Percentiles rank a stretch among this genome's conserved stretches.
Conservation (phyloP, 371 early-diverging fungal species). For the Mucor velutinosus region DNA sequence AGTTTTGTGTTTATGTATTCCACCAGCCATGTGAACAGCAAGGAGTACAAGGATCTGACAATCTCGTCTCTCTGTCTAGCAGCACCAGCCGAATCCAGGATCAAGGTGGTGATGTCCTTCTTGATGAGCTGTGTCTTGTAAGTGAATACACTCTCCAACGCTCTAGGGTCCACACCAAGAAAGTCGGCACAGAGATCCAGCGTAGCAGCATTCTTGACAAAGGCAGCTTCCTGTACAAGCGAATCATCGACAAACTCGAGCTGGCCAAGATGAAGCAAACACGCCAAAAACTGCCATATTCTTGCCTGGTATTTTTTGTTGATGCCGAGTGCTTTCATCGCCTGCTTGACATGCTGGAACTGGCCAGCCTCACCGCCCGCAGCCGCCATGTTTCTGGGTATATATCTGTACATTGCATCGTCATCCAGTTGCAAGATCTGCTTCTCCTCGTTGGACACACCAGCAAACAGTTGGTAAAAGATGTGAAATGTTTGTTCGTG, state of each 20-base stretch:
- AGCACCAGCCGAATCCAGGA: conserved; percentile 77
- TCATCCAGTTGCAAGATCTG: conserved; percentile 35
- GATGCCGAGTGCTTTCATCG: conserved; percentile 80
- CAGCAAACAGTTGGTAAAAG: conserved; percentile 83
- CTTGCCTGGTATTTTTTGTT: conserved; percentile 74
- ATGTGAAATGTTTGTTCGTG: conserved; percentile 92
- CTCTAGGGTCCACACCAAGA: conserved; percentile 80
- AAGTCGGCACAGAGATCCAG: conserved; percentile 84
- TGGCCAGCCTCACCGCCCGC: conserved; percentile 32
- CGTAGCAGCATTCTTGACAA: conserved; percentile 68
- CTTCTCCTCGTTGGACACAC: conserved; percentile 43
- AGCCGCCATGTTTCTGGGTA: conserved; percentile 30
- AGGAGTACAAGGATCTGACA: conserved; percentile 76
- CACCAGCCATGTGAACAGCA: conserved; percentile 89
- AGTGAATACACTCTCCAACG: conserved; percentile 81
- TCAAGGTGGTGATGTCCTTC: conserved; percentile 84
- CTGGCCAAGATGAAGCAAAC: conserved; percentile 85
- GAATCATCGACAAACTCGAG: conserved; percentile 72
- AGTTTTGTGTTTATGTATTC: conserved; percentile 86
- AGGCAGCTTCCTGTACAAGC: conserved; percentile 67
- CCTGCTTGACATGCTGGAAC: conserved; percentile 60
- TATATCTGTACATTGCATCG: conserved; percentile 31
- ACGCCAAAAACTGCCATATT: conserved; percentile 81
- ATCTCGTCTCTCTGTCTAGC: conserved; percentile 77
- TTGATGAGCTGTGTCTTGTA: conserved; percentile 80